Percentiles rank a stretch among this genome's conserved stretches.
These are phyloP conservation scores for Hibiscus tridactylites DNA, from an alignment of 345 rosid genomes.

Conservation along the genomic window DNA sequence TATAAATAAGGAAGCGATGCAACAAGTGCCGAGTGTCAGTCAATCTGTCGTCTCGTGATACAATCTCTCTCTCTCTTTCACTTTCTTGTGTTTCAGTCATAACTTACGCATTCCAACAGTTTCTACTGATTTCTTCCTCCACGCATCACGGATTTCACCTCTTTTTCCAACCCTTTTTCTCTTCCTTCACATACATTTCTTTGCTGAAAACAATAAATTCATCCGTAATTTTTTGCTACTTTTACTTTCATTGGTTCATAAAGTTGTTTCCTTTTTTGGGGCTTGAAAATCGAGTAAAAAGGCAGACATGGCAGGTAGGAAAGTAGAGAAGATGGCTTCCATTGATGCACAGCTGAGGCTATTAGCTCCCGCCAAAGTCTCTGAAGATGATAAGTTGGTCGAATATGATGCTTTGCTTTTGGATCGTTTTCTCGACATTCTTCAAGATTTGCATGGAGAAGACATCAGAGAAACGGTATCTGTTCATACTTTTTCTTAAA, in stretches of 20 bases:
- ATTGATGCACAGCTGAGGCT: slow-evolving; percentile 92
- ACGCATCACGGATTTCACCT: slow-evolving; percentile 17
- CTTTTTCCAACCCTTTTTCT: not conserved
- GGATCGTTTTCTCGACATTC: slow-evolving; percentile 94
- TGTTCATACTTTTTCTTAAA: not conserved
- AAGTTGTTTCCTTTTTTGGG: not conserved
- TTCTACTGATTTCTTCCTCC: not conserved
- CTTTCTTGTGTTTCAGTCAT: slow-evolving; percentile 19
- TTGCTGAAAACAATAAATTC: no score
- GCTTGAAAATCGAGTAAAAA: not conserved
- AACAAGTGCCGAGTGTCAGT: not conserved
- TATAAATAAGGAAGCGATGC: no score
- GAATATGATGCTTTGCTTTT: slow-evolving; percentile 87
- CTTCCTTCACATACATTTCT: not conserved
- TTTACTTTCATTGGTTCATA: not conserved
- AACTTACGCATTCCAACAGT: not conserved
- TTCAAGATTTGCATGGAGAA: slow-evolving; percentile 90
- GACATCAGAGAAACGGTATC: slow-evolving; percentile 77
- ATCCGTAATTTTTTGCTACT: no score
- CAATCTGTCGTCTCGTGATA: slow-evolving; percentile 9
- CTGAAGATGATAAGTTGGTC: slow-evolving; percentile 89
- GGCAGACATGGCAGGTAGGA: slow-evolving; percentile 38
- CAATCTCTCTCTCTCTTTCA: not conserved
- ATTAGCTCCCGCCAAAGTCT: slow-evolving; percentile 74
- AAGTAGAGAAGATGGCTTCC: slow-evolving; percentile 79